Conservation (phyloP, 2,329 filamentous ascomycete species). For the Colletotrichum sp. region DNA sequence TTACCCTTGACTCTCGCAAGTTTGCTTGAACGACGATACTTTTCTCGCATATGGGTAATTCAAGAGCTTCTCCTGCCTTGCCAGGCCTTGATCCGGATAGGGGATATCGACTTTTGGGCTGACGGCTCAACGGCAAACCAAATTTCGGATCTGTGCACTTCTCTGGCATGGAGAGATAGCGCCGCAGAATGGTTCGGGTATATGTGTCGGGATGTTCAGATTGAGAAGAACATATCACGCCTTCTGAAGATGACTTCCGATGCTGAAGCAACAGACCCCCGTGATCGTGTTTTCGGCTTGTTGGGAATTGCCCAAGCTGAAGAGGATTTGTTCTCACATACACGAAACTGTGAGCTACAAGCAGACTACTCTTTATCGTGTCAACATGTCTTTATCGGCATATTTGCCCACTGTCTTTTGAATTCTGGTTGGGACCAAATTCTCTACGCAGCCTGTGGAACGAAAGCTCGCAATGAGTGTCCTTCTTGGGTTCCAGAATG, state of each 20-base stretch:
- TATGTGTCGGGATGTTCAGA: background rate
- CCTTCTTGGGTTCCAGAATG: background rate
- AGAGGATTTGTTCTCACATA: background rate
- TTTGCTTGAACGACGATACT: slow-evolving; percentile 13
- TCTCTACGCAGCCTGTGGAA: background rate
- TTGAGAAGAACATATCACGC: background rate
- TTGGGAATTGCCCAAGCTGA: background rate
- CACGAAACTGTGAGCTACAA: background rate
- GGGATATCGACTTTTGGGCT: background rate
- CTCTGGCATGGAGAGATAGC: background rate
- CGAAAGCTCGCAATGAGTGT: background rate
- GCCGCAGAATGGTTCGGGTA: background rate
- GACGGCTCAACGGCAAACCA: background rate
- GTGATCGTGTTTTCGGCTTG: slow-evolving; percentile 3
- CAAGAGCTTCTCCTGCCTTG: background rate
- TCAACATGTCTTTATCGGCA: background rate
- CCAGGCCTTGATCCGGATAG: background rate
- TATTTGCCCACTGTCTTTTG: background rate
- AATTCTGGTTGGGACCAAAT: background rate
- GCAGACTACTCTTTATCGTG: background rate
- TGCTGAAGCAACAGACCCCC: background rate
- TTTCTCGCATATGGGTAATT: background rate
- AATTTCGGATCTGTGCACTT: no score
- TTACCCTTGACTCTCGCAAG: background rate
- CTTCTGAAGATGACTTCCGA: background rate